Evolutionary conservation across 768 basidiomycete species (phyloP).

Genomic region (Termitomyces sp.): DNA sequence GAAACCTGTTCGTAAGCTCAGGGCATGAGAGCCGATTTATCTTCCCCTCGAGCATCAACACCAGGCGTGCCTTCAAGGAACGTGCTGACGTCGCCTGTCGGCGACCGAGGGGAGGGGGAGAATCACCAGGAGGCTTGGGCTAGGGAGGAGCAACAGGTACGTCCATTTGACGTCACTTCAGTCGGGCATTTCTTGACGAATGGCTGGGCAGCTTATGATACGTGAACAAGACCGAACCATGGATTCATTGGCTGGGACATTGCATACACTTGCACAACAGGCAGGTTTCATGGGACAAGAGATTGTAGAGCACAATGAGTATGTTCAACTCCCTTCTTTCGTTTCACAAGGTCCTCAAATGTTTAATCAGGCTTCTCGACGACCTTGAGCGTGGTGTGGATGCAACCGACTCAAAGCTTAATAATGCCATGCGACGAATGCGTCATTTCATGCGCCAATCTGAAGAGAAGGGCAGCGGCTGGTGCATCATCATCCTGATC

Average conservation of each 20-base stretch:
- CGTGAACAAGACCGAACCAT: constrained; percentile 87
- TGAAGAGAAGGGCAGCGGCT: constrained; percentile 87
- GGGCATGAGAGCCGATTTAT: constrained; percentile 70
- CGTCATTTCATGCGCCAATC: constrained; percentile 80
- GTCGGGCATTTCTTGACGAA: background rate
- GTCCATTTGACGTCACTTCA: constrained; percentile 5
- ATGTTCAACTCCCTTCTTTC: constrained; percentile 8
- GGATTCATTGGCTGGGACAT: constrained; percentile 80
- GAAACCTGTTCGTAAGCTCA: constrained; percentile 40
- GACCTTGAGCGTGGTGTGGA: constrained; percentile 77
- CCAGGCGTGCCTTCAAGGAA: constrained; percentile 21
- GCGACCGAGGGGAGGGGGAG: constrained; percentile 31
- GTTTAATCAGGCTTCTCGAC: constrained; percentile 60
- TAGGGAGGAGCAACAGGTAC: constrained; percentile 80
- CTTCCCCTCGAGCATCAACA: constrained; percentile 17
- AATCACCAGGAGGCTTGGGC: constrained; percentile 81
- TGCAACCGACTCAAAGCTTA: constrained; percentile 58
- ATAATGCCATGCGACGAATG: constrained; percentile 61
- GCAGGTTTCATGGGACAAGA: constrained; percentile 94
- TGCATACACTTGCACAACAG: constrained; percentile 81
- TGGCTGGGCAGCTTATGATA: constrained; percentile 63
- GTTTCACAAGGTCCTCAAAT: background rate
- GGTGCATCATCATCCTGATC: constrained; percentile 84
- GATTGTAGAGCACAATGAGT: constrained; percentile 90
- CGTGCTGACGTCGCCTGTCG: constrained; percentile 29